Percentiles rank a stretch among this genome's conserved stretches.
These are phyloP conservation scores for Psilocybe tampanensis DNA, from an alignment of 768 basidiomycete species.

Conservation along the genomic window DNA sequence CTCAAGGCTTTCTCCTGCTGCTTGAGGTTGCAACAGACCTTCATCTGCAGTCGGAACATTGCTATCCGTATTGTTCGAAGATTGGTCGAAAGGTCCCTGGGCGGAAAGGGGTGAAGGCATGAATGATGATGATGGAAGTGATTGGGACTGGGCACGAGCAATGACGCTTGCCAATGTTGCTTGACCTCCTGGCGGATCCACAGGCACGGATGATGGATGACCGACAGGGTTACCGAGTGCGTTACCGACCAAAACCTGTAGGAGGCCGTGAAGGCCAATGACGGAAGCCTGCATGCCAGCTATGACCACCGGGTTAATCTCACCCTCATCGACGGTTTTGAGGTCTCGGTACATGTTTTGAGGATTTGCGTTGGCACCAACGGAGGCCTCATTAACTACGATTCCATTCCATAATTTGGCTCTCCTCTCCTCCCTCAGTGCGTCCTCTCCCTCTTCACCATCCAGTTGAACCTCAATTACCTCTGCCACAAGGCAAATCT, in stretches of 20 bases:
- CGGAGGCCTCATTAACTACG: conserved; percentile 42
- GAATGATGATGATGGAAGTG: conserved; percentile 26
- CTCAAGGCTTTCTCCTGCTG: conserved; percentile 18
- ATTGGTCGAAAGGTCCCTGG: conserved; percentile 13
- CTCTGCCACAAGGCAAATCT: conserved; percentile 57
- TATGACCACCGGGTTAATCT: conserved; percentile 52
- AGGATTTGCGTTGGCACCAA: conserved; percentile 19
- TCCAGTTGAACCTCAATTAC: conserved; percentile 62
- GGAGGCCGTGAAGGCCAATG: conserved; percentile 53
- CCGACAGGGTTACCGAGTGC: conserved; percentile 48
- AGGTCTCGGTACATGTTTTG: conserved; percentile 26
- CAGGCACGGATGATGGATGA: conserved; percentile 28
- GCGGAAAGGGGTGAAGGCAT: conserved; percentile 16
- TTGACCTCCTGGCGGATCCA: conserved; percentile 57
- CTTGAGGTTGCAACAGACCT: conserved; percentile 16
- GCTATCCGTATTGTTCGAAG: conserved; percentile 12
- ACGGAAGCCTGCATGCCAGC: conserved; percentile 53
- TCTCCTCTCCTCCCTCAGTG: conserved; percentile 59
- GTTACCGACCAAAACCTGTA: conserved; percentile 60
- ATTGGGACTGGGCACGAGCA: conserved; percentile 66
- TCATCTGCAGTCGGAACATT: conserved; percentile 12
- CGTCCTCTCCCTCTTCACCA: conserved; percentile 42
- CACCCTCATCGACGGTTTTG: conserved; percentile 59
- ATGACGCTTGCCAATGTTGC: conserved; percentile 74
- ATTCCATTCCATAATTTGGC: conserved; percentile 68